phyloP scores from a whole-genome alignment of 2,329 filamentous ascomycete genomes.

The Scortechinia acanthostroma region DNA sequence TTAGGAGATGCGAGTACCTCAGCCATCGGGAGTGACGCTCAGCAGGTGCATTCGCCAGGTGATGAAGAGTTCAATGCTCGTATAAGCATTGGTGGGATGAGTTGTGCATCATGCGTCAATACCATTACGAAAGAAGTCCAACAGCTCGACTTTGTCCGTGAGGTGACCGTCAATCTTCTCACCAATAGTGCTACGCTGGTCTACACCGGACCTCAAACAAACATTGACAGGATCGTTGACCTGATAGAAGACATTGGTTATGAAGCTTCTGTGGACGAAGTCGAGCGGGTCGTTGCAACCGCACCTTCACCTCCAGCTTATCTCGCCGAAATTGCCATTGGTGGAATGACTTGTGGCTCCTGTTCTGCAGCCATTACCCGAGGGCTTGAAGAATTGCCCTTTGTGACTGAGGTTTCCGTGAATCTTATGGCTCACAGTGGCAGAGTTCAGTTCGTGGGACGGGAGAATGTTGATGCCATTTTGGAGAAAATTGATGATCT shows the following conservation, averaged over 20 bases:
- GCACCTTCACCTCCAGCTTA: not conserved
- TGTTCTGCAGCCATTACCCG: slow-evolving; percentile 11
- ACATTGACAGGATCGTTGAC: slow-evolving; percentile 27
- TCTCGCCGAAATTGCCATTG: slow-evolving; percentile 3
- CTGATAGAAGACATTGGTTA: slow-evolving; percentile 38
- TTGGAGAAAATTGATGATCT: slow-evolving; percentile 14
- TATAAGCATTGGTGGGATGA: slow-evolving; percentile 34
- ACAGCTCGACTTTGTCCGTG: slow-evolving; percentile 29
- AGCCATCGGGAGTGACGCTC: too few species aligned
- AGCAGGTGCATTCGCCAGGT: too few species aligned
- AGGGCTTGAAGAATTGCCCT: slow-evolving; percentile 26
- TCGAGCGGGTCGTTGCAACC: not conserved
- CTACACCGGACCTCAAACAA: slow-evolving; percentile 15
- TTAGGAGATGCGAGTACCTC: too few species aligned
- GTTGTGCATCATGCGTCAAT: slow-evolving; percentile 37
- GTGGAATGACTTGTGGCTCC: slow-evolving; percentile 8
- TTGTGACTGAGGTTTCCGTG: slow-evolving; percentile 39
- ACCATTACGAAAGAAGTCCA: slow-evolving; percentile 30
- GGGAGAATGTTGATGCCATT: slow-evolving; percentile 3
- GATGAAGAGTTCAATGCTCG: slow-evolving; percentile 1
- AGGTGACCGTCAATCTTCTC: slow-evolving; percentile 33
- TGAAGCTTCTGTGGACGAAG: slow-evolving; percentile 12
- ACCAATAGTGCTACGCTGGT: slow-evolving; percentile 30
- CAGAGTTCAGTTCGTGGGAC: slow-evolving; percentile 4
- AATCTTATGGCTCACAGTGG: slow-evolving; percentile 8